Base-by-base conservation (phyloP, 148 eudicot species). In the Cornus suecica region DNA sequence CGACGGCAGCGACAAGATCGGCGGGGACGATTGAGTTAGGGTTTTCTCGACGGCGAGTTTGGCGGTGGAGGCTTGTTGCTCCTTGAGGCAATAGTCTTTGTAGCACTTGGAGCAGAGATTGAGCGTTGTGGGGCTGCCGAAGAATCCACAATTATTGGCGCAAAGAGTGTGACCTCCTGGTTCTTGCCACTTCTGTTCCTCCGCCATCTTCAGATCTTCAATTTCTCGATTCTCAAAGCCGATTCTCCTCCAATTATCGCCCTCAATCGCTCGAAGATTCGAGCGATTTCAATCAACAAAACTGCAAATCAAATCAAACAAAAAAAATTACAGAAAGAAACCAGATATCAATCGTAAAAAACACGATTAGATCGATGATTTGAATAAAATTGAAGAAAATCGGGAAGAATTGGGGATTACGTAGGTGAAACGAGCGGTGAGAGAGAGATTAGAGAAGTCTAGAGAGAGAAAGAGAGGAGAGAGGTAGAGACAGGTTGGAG, bases 71-170 rank as follows among this genome's bases (percentile, higher is more conserved):
- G 61, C 74, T 24, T 72, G 86, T 30, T 76, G 65, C 10, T 78
- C 76, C 28, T 84, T 84, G 13, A 77, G 32, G n/a, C 77, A 48
- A 31, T 73, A 63, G 56, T 82, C 87, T 30, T 72, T 51, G 77
- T 71, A 87, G 64, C 90, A 87, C 69, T 80, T 83, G 13, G 90
- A 87, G 27, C 90, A 87, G 31, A 79, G 76, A 22, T 85, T 48
- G 0, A 68, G 73, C 10, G 83, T 83, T 8, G 84, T 52, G 0
- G 86, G 84, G 24, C 75, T 84, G 2, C 88, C 90, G 72, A 75
- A 87, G 74, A 87, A 87, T 0, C 88, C 90, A 75, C 88, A 87
- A 22, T 80, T 78, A 79, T 78, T 82, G 29, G 86, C 87, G 71
- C 90, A 85, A 8, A 77, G 84, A 23, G 52, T 29, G 78, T 75